A percentile compares a stretch with the other conserved stretches of the same genome.
Evolutionary conservation across 2,329 filamentous ascomycete genomes (phyloP).

Genomic region (Pseudogymnoascus sp.): DNA sequence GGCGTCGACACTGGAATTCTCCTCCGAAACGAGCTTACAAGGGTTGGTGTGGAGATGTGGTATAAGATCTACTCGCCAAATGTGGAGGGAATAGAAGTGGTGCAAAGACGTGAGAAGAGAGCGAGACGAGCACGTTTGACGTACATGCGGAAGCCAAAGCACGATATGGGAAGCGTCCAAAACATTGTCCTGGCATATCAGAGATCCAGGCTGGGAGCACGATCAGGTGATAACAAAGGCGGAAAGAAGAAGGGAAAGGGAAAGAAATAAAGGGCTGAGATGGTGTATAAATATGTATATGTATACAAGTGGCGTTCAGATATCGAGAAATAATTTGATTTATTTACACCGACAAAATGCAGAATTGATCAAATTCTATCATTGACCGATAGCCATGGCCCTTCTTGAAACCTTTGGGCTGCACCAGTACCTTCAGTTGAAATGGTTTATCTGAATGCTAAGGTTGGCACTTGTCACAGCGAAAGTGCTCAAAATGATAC

Average conservation of each 20-base stretch:
- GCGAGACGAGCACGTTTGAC: conserved; percentile 80
- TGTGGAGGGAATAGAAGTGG: conserved; percentile 84
- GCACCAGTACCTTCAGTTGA: background rate
- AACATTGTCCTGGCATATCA: conserved; percentile 63
- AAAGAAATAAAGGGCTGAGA: conserved; percentile 14
- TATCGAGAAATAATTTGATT: background rate
- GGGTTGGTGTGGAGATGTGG: conserved; percentile 92
- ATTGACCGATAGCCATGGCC: background rate
- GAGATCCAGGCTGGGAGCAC: conserved; percentile 40
- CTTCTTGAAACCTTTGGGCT: background rate
- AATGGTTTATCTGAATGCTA: background rate
- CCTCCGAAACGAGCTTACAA: conserved; percentile 76
- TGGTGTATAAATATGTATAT: conserved; percentile 12
- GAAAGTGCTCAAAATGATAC: background rate
- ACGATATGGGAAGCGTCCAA: conserved; percentile 81
- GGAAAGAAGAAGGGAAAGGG: conserved; percentile 21
- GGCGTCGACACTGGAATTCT: conserved; percentile 84
- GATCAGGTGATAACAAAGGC: conserved; percentile 17
- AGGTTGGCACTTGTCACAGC: background rate
- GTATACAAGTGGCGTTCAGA: conserved; percentile 1
- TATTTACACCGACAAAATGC: background rate
- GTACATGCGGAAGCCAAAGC: conserved; percentile 81
- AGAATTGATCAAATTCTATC: background rate
- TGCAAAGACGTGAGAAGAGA: conserved; percentile 77
- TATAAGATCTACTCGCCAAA: conserved; percentile 90